A percentile compares a stretch with the other conserved stretches of the same genome.
Evolutionary conservation across 2,329 filamentous ascomycete species (phyloP).

Genomic region (Trichoderma koningii): DNA sequence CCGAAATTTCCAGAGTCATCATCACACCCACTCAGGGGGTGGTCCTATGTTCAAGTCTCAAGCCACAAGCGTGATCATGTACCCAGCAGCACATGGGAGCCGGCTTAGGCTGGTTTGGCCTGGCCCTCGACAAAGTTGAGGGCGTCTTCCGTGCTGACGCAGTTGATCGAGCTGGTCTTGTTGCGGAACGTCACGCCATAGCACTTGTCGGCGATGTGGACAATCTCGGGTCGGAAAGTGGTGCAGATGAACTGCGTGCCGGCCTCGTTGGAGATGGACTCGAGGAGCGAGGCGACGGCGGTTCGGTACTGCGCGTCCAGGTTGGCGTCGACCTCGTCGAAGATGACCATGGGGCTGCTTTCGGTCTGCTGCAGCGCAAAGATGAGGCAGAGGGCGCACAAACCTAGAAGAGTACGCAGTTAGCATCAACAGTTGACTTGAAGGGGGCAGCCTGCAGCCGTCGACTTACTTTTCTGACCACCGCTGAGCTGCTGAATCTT

Average conservation of each 20-base stretch:
- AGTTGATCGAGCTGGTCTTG: slow-evolving; percentile 93
- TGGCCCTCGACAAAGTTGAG: slow-evolving; percentile 94
- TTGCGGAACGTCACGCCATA: slow-evolving; percentile 93
- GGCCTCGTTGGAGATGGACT: slow-evolving; percentile 70
- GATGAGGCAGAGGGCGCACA: slow-evolving; percentile 95
- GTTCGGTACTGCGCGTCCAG: slow-evolving; percentile 97
- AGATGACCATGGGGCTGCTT: slow-evolving; percentile 97
- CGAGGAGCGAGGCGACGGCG: slow-evolving; percentile 85
- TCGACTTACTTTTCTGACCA: slow-evolving; percentile 95
- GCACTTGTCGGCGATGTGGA: slow-evolving; percentile 93
- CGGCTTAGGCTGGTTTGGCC: slow-evolving; percentile 40
- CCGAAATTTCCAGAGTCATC: slow-evolving; percentile 6
- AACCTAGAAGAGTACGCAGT: slow-evolving; percentile 54
- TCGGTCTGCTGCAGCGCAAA: slow-evolving; percentile 99
- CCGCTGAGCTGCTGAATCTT: slow-evolving; percentile 95
- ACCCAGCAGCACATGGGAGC: not conserved
- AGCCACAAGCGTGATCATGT: not conserved
- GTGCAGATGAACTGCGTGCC: slow-evolving; percentile 93
- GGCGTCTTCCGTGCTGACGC: slow-evolving; percentile 82
- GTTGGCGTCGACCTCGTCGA: slow-evolving; percentile 98
- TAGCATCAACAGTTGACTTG: no score
- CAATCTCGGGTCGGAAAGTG: slow-evolving; percentile 95
- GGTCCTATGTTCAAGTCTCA: slow-evolving; percentile 7
- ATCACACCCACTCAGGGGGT: not conserved
- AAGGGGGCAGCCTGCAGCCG: no score